These are phyloP conservation scores for Heracleum sosnowskyi DNA, from an alignment of 129 eudicot genomes.

Conservation along the genomic window DNA sequence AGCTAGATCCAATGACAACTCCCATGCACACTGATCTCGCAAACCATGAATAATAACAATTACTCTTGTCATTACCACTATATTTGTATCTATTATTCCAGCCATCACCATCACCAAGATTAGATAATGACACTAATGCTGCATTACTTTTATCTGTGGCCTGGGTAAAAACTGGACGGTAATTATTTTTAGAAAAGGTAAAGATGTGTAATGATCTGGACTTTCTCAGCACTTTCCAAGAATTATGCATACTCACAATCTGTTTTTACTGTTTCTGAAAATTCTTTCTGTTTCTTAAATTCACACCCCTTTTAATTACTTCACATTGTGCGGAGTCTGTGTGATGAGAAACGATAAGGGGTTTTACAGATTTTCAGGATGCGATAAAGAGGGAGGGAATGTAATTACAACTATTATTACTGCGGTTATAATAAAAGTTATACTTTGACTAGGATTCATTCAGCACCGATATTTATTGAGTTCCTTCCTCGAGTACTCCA, in stretches of 20 bases:
- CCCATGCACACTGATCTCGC: slow-evolving; percentile 38
- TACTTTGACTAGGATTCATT: neutral
- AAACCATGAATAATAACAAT: neutral
- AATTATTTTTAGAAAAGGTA: slow-evolving; percentile 19
- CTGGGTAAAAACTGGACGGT: slow-evolving; percentile 9
- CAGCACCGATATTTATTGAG: neutral
- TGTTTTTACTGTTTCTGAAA: neutral
- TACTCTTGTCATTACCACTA: neutral
- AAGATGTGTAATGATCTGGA: slow-evolving; percentile 12
- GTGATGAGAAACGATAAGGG: neutral
- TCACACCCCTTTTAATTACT: neutral
- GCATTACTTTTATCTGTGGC: slow-evolving; percentile 8
- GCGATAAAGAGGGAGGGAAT: slow-evolving; percentile 33
- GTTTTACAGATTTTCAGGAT: slow-evolving; percentile 17
- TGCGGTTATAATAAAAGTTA: neutral
- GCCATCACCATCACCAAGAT: neutral
- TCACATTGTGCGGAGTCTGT: neutral
- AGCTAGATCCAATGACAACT: slow-evolving; percentile 22
- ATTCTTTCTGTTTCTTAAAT: neutral
- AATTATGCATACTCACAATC: slow-evolving; percentile 47
- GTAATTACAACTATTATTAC: neutral
- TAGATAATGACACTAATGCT: slow-evolving; percentile 11
- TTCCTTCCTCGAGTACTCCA: too few relatives aligned
- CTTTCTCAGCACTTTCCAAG: slow-evolving; percentile 29
- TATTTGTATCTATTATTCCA: neutral